These are phyloP conservation scores for Cicer chorassanicum DNA, from an alignment of 306 rosid genomes.

Conservation along the genomic window DNA sequence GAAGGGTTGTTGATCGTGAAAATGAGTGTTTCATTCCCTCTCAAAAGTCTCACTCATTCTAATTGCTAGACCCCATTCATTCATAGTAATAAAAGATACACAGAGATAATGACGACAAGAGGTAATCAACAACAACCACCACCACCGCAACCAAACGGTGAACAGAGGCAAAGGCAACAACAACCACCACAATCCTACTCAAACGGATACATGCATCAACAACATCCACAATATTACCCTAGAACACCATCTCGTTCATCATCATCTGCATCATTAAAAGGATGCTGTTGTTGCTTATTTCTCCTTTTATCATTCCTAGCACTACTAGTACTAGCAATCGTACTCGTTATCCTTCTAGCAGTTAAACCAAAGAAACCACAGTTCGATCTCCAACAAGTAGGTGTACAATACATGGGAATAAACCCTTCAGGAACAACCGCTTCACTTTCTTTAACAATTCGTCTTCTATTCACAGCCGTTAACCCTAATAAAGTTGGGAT, in stretches of 20 bases:
- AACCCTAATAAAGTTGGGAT: constrained; percentile 97
- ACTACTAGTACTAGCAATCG: constrained; percentile 70
- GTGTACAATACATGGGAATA: constrained; percentile 86
- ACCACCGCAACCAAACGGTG: constrained; percentile 24
- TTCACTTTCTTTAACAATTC: constrained; percentile 72
- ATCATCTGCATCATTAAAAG: constrained; percentile 76
- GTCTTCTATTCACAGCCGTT: constrained; percentile 71
- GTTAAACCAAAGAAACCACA: constrained; percentile 92
- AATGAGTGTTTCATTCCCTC: neutral
- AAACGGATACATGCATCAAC: constrained; percentile 8
- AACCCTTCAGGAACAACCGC: constrained; percentile 50
- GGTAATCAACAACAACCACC: constrained; percentile 18
- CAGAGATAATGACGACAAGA: constrained; percentile 40
- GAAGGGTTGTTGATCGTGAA: too few species aligned
- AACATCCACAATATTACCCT: constrained; percentile 48
- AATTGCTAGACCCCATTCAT: neutral
- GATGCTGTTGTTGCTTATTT: constrained; percentile 95
- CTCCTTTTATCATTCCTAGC: constrained; percentile 84
- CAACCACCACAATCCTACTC: constrained; percentile 12
- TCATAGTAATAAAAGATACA: neutral
- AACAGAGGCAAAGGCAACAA: constrained; percentile 17
- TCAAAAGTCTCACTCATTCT: constrained; percentile 9
- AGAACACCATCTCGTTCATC: constrained; percentile 55
- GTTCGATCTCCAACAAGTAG: constrained; percentile 91
- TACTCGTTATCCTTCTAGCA: constrained; percentile 78